Evolutionary conservation across 2,329 filamentous ascomycete genomes (phyloP), one percentile per base, ranked within the genome.

Genomic region (Colletotrichum lupini): DNA sequence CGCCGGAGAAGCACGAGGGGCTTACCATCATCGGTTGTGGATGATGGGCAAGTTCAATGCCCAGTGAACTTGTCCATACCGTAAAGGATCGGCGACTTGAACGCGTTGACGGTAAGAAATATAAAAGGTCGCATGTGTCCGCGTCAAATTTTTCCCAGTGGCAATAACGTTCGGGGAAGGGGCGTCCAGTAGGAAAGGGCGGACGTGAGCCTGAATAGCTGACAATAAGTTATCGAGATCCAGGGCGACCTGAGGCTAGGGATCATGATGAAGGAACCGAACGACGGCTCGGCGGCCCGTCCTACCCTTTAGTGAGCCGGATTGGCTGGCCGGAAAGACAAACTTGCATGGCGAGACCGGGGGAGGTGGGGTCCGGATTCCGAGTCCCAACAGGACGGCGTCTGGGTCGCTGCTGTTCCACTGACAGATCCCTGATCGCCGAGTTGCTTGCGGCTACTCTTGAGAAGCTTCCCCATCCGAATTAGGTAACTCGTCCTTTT

Each of bases 221-320:
- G 28, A 66, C 35, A 49, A 24, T 26, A 56, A n/a, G 32, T 57
- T 60, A 42, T 66, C 61, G 58, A 72, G 52, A 59, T 68, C 58
- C 64, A 26, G 37, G 53, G 46, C 35, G 61, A 28, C 42, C 30
- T 60, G 26, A 30, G 4, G 66, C 46, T 16, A 26, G 53, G n/a
- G 30, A 37, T n/a, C 22, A 22, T 42, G 56, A 19, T 26, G 37
- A 30, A 58, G 28, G 58, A 30, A 32, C 37, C 52, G 30, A 53
- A 49, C 24, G 46, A 32, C 72, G 72, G 72, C 53, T 46, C 52
- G 62, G 22, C 72, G 72, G 72, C 49, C 72, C 72, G 72, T 46
- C 57, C 46, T 26, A 30, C 58, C 72, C 37, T 24, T 49, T 9
- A 24, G 49, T 16, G 24, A 35, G 57, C n/a, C 62, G 61, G 68